Evolutionary conservation across 2,329 filamentous ascomycete species (phyloP), one percentile per base, ranked within the genome.

Genomic region (Hypoxylon sp.): DNA sequence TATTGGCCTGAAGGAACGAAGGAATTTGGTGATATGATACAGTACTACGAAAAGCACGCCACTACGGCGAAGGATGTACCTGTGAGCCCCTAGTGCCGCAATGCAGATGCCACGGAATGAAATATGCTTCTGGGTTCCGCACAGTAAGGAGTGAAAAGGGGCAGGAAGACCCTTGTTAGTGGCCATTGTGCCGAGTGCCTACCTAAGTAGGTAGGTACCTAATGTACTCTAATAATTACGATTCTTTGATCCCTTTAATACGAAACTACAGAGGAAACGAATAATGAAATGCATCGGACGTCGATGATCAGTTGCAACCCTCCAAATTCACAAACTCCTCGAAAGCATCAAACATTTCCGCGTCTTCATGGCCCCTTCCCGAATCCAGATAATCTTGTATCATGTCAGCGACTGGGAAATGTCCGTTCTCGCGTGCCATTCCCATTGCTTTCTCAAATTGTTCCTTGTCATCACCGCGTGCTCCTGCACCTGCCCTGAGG

Each of bases 1-100:
- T 35, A n/a, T 26, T 37, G 17, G 8, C 52, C 33, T 35, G 1
- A 24, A 10, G 60, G 52, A 13, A 63, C 60, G 10, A 58, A 58
- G 44, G 60, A 63, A 33, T 63, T 57, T 13, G 51, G 51, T 24
- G 60, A 31, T 8, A 63, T 63, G 60, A 9, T 51, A 3, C 52
- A 17, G 8, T 63, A 63, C 29, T 57, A 57, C 37, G 35, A 44
- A 17, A 52, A 63, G 0, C 33, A 57, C 19, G 60, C 60, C 2
- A 57, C 60, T 8, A 4, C 5, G 1, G 52, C 57, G n/a, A 19
- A 50, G 19, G 52, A 57, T 35, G 26, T 29, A 24, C 33, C 60
- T 22, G 10, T 17, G 14, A 39, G 35, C 47, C 11, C 48, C 5
- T 53, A 37, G 11, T 11, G n/a, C 17, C 3, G 9, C 11, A 31